These are phyloP conservation scores for Mucor sp. DNA, from an alignment of 371 early-diverging fungal genomes.

Conservation along the genomic window DNA sequence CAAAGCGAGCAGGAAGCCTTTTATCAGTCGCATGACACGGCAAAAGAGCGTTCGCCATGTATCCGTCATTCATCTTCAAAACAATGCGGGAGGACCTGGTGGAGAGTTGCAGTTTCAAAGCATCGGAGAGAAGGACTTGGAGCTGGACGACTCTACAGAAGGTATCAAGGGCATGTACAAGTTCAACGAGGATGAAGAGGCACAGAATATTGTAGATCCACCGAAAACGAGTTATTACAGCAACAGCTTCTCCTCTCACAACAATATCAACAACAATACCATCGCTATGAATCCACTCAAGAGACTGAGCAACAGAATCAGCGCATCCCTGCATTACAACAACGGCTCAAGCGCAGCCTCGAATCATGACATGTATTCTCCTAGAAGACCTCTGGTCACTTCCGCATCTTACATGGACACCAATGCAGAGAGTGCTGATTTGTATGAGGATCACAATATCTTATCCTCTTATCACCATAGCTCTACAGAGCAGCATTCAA, in stretches of 20 bases:
- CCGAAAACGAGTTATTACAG: slow-evolving; percentile 15
- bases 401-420: slow-evolving; percentile 1
- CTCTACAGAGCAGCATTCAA: neutral
- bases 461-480: neutral
- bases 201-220: slow-evolving; percentile 14
- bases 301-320: slow-evolving; percentile 10
- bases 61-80: slow-evolving; percentile 23
- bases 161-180: slow-evolving; percentile 40
- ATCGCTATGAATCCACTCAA: slow-evolving; percentile 2
- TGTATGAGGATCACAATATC: neutral
- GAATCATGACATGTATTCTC: slow-evolving; percentile 6
- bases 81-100: slow-evolving; percentile 2
- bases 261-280: neutral
- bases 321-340: neutral
- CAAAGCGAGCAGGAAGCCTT: slow-evolving; percentile 7
- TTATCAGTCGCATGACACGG: slow-evolving; percentile 32
- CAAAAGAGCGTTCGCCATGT: slow-evolving; percentile 37
- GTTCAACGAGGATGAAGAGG: slow-evolving; percentile 34
- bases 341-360: neutral
- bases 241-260: slow-evolving; percentile 1
- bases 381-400: slow-evolving; percentile 9
- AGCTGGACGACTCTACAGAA: slow-evolving; percentile 41
- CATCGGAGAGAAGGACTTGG: slow-evolving; percentile 33
- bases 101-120: slow-evolving; percentile 41
- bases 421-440: neutral